These are phyloP conservation scores for Heritiera littoralis DNA, from an alignment of 345 rosid species.

Conservation along the genomic window DNA sequence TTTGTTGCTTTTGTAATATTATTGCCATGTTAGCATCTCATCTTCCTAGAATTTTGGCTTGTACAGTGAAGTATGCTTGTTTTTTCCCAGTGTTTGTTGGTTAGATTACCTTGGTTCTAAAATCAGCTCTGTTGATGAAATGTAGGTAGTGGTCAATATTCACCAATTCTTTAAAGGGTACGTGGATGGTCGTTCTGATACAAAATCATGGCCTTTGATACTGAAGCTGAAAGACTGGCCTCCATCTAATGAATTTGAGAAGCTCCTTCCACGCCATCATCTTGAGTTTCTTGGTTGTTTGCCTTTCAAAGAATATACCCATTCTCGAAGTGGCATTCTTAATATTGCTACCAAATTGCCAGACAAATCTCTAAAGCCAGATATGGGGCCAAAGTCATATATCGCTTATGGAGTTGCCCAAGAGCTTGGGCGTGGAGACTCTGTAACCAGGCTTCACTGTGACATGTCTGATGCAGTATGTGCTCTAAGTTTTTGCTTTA, in stretches of 20 bases:
- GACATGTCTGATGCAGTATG: no score
- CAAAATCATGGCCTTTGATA: constrained; percentile 44
- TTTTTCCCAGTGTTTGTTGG: not conserved
- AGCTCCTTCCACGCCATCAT: constrained; percentile 53
- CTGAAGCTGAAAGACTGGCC: constrained; percentile 76
- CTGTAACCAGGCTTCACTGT: no score
- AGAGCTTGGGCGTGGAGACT: no score
- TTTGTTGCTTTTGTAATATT: constrained; percentile 3
- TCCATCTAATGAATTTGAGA: constrained; percentile 46
- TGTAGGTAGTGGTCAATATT: constrained; percentile 55
- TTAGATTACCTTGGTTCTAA: not conserved
- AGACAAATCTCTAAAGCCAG: not conserved
- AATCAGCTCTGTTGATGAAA: constrained; percentile 7
- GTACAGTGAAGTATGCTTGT: not conserved
- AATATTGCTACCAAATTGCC: constrained; percentile 54
- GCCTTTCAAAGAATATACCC: constrained; percentile 58
- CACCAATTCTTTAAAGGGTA: constrained; percentile 55
- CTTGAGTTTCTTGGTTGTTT: constrained; percentile 43
- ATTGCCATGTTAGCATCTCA: not conserved
- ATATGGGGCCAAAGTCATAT: no score
- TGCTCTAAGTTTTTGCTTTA: constrained; percentile 10
- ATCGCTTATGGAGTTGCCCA: no score
- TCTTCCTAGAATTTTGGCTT: not conserved
- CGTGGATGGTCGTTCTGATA: constrained; percentile 29
- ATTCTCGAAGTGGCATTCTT: constrained; percentile 43